Evolutionary conservation across 2,329 filamentous ascomycete species (phyloP), one percentile per base, ranked within the genome.

Genomic region (Daldinia sp.): DNA sequence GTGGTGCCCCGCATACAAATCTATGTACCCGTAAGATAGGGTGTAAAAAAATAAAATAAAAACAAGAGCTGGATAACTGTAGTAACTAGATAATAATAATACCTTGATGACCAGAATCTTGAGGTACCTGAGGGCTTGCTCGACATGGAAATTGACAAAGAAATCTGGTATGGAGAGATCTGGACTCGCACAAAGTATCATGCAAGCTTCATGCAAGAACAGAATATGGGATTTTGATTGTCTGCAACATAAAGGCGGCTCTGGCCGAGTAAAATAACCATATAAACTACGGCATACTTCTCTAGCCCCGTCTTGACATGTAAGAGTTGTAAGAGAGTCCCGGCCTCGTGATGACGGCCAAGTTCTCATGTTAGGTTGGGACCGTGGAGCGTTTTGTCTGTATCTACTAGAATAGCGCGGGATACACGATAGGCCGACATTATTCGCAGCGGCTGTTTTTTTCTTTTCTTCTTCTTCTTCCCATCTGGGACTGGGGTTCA

Each of bases 401-500:
- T 53, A 29, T 53, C 53, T 68, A 52, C 30, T 39, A 55, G 57
- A 59, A 53, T 60, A 50, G 49, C 43, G 39, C 27, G 53, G 58
- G 60, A 45, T 50, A 52, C 50, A 65, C 51, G 63, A 70, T 61
- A 67, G 71, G 61, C 47, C 30, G 41, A 56, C 66, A 63, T 61
- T 61, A 53, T 61, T 63, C 43, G 37, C 35, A 59, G 54, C 41
- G 55, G 54, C 51, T 66, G 55, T 56, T 43, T 50, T n/a, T 45
- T n/a, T n/a, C n/a, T n/a, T n/a, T n/a, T n/a, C n/a, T n/a, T n/a
- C n/a, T n/a, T n/a, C n/a, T n/a, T n/a, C n/a, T n/a, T n/a, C n/a
- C n/a, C n/a, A 66, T 69, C 67, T 70, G 63, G 64, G 56, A 54
- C 45, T 32, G 58, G 58, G 49, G 49, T 55, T 63, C 57, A 66